Evolutionary conservation across 352 stramenopile genomes (phyloP), one percentile per base, ranked within the genome.

Genomic region (Globisporangium lucens): DNA sequence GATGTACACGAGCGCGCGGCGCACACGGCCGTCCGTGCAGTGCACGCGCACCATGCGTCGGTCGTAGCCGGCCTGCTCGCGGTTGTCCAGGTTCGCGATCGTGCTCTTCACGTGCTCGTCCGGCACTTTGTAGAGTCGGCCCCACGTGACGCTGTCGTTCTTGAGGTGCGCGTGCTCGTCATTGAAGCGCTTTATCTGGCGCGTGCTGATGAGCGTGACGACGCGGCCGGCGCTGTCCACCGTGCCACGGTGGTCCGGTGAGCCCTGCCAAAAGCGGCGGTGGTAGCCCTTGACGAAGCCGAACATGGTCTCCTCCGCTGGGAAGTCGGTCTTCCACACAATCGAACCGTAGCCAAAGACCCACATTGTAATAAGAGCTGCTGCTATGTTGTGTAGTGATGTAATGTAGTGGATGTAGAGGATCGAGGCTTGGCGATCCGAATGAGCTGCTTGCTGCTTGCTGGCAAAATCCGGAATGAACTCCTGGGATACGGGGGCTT

Each of bases 231-330:
- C 83, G 30, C 76, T 78, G 1, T 90, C 86, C 6, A 83, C 77
- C 20, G 80, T 90, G 71, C 90, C 89, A 67, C 89, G 87, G 73
- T 97, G 90, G 73, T 96, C 87, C 0, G 90, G 85, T 35, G 85
- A 95, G 63, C 90, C 88, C 68, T 97, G 90, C 89, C 89, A 97
- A 74, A 97, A 97, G 63, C 90, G 87, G 22, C 90, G 85, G 68
- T 93, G 84, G 75, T 79, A 97, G 70, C 90, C 90, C 30, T 93
- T 75, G 29, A 95, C 87, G 76, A 89, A 82, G n/a, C 74, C 77
- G 57, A 76, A 76, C 36, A 62, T 58, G 15, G 72, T 73, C 33
- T 78, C 69, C 53, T 78, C 66, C 15, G 69, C 66, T 0, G 72
- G 69, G 66, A 78, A 78, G 20, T 76, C 70, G 10, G 69, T 76